A percentile compares a stretch with the other conserved stretches of the same genome.
phyloP scores from a whole-genome alignment of 1,139 yeast genomes.

The Hansenula anomala region DNA sequence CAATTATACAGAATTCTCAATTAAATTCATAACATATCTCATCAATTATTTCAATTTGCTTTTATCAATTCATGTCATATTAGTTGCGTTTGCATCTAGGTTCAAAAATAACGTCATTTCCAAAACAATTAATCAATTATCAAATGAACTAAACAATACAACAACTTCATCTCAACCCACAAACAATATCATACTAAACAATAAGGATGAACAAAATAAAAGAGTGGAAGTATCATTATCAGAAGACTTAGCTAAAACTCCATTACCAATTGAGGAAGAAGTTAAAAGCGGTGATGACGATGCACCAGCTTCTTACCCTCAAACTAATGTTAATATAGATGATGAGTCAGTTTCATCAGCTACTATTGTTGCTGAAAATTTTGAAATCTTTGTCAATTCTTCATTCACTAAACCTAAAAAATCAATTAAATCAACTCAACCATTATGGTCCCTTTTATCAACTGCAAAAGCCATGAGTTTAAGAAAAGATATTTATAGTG shows the following conservation, averaged over 20 bases:
- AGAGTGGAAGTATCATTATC: constrained; percentile 9
- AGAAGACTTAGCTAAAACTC: constrained; percentile 2
- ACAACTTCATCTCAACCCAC: background rate
- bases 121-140: constrained; percentile 31
- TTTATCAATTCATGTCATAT: constrained; percentile 36
- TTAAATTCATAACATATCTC: background rate
- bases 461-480: constrained; percentile 53
- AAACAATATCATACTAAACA: background rate
- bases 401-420: constrained; percentile 15
- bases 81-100: constrained; percentile 33
- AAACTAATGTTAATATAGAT: constrained; percentile 16
- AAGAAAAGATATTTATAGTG: constrained; percentile 38
- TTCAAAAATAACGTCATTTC: constrained; percentile 29
- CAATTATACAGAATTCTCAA: background rate
- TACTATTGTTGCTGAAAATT: constrained; percentile 48
- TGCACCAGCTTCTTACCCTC: constrained; percentile 18
- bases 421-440: constrained; percentile 38
- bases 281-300: background rate
- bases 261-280: constrained; percentile 4
- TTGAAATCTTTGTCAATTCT: constrained; percentile 43
- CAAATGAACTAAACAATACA: constrained; percentile 12
- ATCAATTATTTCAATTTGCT: constrained; percentile 29
- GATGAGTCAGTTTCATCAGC: constrained; percentile 28
- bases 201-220: constrained; percentile 1
- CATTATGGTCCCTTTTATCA: constrained; percentile 64